phyloP scores from a whole-genome alignment of 1,284 basidiomycete species.

The Cutaneotrichosporon curvatum region DNA sequence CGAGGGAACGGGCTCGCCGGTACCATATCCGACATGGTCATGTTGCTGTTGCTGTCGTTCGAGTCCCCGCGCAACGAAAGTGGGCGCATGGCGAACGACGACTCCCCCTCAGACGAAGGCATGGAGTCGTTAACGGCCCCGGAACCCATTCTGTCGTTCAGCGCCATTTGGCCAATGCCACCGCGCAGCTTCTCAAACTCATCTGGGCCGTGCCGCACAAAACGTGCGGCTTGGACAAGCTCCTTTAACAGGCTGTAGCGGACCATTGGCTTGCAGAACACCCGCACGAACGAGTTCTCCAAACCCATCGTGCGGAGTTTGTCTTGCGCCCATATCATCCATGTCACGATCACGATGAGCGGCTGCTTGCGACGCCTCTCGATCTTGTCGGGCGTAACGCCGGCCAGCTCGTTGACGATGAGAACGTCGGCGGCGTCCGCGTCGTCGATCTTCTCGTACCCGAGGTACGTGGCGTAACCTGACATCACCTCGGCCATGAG shows the following conservation, averaged over 20 bases:
- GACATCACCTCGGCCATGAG: slow-evolving; percentile 60
- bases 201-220: slow-evolving; percentile 4
- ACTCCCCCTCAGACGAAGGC: no score
- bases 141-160: no score
- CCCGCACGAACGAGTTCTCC: slow-evolving; percentile 53
- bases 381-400: slow-evolving; percentile 52
- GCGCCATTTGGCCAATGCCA: no score
- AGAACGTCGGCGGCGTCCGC: slow-evolving; percentile 62
- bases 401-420: slow-evolving; percentile 68
- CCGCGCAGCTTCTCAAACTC: slow-evolving; percentile 4
- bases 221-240: slow-evolving; percentile 45
- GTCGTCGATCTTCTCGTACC: slow-evolving; percentile 54
- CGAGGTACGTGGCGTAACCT: slow-evolving; percentile 73
- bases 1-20: slow-evolving; percentile 1
- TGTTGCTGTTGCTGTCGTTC: not conserved
- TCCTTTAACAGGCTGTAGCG: slow-evolving; percentile 65
- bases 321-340: slow-evolving; percentile 28
- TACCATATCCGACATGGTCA: not conserved
- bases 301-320: slow-evolving; percentile 44
- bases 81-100: not conserved
- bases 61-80: not conserved
- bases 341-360: slow-evolving; percentile 44
- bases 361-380: not conserved
- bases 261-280: slow-evolving; percentile 79
- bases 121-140: no score